Percentiles rank a stretch among this genome's conserved stretches.
Conservation (phyloP, 495 filamentous ascomycete genomes). For the Aspergillus leporis region DNA sequence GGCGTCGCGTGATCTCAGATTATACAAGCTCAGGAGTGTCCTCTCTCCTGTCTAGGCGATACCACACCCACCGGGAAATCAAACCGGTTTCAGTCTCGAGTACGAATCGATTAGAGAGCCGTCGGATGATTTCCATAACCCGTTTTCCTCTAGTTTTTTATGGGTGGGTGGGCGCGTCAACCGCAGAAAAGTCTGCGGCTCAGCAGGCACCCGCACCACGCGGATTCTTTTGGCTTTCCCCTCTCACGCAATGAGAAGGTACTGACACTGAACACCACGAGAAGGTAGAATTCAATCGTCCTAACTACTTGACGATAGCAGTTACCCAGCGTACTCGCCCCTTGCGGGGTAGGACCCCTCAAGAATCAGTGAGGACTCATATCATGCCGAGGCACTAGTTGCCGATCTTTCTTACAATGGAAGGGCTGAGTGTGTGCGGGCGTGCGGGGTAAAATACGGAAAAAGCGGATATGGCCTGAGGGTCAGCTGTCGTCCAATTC, state of each 20-base stretch:
- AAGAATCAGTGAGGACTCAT: too few relatives aligned
- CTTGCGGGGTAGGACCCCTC: too few relatives aligned
- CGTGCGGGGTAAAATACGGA: too few relatives aligned
- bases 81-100: slow-evolving; percentile 4
- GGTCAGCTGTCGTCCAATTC: too few relatives aligned
- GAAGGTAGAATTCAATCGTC: slow-evolving; percentile 8
- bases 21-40: slow-evolving; percentile 8
- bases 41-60: slow-evolving; percentile 9
- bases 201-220: neutral
- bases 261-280: slow-evolving; percentile 8
- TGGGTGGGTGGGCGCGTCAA: neutral
- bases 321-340: neutral
- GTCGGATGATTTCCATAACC: slow-evolving; percentile 9
- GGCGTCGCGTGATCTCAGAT: neutral
- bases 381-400: too few relatives aligned
- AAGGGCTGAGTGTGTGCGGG: too few relatives aligned
- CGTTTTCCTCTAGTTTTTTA: slow-evolving; percentile 5
- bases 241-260: neutral
- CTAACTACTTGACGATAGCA: neutral
- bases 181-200: slow-evolving; percentile 4
- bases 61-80: slow-evolving; percentile 1
- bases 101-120: slow-evolving; percentile 5
- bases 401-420: too few relatives aligned
- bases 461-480: too few relatives aligned
- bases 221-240: neutral